Evolutionary conservation across 1,139 yeast species (phyloP), one percentile per base, ranked within the genome.

Genomic region (Protomyces macrosporus): DNA sequence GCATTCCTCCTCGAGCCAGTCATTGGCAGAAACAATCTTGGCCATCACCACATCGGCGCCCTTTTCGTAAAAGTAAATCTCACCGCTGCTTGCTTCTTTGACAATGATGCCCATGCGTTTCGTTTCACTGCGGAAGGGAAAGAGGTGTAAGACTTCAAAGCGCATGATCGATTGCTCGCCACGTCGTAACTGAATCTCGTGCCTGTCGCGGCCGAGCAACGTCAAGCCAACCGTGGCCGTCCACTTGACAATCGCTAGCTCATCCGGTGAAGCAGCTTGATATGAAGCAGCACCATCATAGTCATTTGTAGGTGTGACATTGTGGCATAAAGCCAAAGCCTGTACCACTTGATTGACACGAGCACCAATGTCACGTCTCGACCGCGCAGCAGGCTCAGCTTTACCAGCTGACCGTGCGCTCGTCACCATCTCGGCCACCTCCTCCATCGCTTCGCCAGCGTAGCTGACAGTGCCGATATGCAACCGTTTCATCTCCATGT

Each of bases 221-320:
- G 89, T 83, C 55, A 95, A 77, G 0, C 98, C 99, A 40, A 91
- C 95, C 4, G 79, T 75, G 68, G 89, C 95, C 0, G 97, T 88
- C 77, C 90, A 95, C 72, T 87, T 87, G 36, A 95, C 98, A 69
- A 95, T 93, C 30, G 99, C 98, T 68, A 93, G 86, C 74, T 95
- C 99, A 77, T 95, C 99, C 0, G 99, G 99, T 0, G 98, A 91
- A 0, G 98, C 97, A 0, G 98, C 98, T 75, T 95, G 99, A 73
- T 91, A 95, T 1, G 90, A 81, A 12, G 69, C 71, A 65, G 81
- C 85, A 65, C 87, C 95, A 68, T 83, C 80, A 32, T 37, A 34
- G 0, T 90, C 45, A 6, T 32, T 53, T 33, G 67, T 83, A 1
- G 97, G 97, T 0, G 98, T 95, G 36, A 95, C 99, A 70, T 90